phyloP scores from a whole-genome alignment of 768 basidiomycete genomes.

The Leccinum aurantiacum region DNA sequence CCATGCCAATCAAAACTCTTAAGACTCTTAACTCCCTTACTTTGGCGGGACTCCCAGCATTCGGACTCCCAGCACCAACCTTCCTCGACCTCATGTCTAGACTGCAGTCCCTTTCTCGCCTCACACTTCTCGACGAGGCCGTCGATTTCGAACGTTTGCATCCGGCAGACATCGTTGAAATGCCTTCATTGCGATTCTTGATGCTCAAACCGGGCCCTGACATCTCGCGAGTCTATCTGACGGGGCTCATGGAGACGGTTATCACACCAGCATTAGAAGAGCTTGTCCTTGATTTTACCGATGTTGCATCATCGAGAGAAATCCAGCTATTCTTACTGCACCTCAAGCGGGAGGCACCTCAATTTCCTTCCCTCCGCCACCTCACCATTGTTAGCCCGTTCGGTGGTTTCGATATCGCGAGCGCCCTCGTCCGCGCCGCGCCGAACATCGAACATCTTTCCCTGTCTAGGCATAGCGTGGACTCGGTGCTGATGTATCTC shows the following conservation, averaged over 20 bases:
- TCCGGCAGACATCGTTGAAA: slow-evolving; percentile 10
- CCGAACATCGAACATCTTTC: slow-evolving; percentile 26
- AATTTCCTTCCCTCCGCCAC: slow-evolving; percentile 26
- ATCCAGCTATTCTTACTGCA: slow-evolving; percentile 28
- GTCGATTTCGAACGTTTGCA: slow-evolving; percentile 27
- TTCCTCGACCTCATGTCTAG: slow-evolving; percentile 26
- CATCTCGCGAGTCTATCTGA: slow-evolving; percentile 30
- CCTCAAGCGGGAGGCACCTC: slow-evolving; percentile 28
- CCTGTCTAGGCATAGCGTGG: slow-evolving; percentile 26
- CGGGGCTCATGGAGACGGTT: slow-evolving; percentile 24
- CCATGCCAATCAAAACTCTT: slow-evolving; percentile 18
- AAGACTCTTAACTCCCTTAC: slow-evolving; percentile 26
- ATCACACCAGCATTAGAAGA: slow-evolving; percentile 26
- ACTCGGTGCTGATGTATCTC: slow-evolving; percentile 27
- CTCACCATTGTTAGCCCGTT: slow-evolving; percentile 26
- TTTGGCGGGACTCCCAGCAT: slow-evolving; percentile 23
- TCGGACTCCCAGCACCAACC: slow-evolving; percentile 20
- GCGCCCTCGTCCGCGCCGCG: slow-evolving; percentile 25
- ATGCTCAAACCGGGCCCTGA: slow-evolving; percentile 27
- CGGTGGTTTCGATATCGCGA: slow-evolving; percentile 22
- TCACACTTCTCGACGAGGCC: slow-evolving; percentile 27
- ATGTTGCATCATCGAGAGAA: slow-evolving; percentile 27
- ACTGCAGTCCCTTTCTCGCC: slow-evolving; percentile 23
- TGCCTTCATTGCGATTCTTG: slow-evolving; percentile 23
- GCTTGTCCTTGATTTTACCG: slow-evolving; percentile 27